These are phyloP conservation scores for Spinacia oleracea DNA, from an alignment of 179 eudicot species.

Conservation along the genomic window DNA sequence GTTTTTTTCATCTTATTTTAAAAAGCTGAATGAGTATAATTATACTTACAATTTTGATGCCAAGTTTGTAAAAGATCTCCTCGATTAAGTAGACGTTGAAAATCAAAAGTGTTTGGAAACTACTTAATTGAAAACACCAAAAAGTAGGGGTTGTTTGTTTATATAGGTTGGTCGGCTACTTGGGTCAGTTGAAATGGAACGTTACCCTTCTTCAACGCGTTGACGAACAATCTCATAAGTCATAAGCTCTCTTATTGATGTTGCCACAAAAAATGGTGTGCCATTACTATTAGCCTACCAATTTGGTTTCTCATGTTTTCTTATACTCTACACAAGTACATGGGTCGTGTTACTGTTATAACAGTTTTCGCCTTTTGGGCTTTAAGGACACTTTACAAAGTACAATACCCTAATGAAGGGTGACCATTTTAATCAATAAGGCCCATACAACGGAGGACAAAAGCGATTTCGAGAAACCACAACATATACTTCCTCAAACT, in stretches of 20 bases:
- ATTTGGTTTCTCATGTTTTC: no score
- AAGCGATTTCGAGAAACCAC: no score
- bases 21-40: no score
- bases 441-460: no score
- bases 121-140: not conserved
- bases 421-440: no score
- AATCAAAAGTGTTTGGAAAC: not conserved
- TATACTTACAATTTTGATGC: no score
- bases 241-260: constrained; percentile 2
- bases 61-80: not conserved
- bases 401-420: no score
- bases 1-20: no score
- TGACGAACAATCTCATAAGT: not conserved
- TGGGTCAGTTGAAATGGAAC: constrained; percentile 7
- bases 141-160: not conserved
- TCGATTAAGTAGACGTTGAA: not conserved
- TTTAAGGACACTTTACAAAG: no score
- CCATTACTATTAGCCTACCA: not conserved
- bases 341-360: not conserved
- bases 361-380: no score
- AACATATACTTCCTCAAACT: no score
- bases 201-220: not conserved
- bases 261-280: constrained; percentile 5
- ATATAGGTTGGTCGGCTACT: not conserved
- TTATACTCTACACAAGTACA: not conserved